These are phyloP conservation scores for Avena atlantica DNA, from an alignment of 176 grass and related monocot species.

Conservation along the genomic window DNA sequence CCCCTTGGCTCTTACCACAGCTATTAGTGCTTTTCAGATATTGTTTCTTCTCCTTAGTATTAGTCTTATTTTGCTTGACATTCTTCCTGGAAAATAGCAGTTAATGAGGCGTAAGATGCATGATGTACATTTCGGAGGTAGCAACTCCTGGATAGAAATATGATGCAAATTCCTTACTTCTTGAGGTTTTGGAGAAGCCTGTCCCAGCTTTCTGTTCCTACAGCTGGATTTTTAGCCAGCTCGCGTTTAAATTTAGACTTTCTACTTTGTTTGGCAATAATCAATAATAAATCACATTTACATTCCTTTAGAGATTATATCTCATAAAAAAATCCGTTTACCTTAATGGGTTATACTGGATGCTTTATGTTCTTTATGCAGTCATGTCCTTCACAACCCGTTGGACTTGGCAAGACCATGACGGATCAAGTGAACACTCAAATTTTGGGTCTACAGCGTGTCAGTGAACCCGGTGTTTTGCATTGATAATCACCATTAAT, in stretches of 20 bases:
- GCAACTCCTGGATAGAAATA: slow-evolving; percentile 10
- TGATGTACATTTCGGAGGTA: slow-evolving; percentile 8
- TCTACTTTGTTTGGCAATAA: slow-evolving; percentile 51
- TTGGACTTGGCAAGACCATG: slow-evolving; percentile 47
- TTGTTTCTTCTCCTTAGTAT: slow-evolving; percentile 95
- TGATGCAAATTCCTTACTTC: slow-evolving; percentile 67
- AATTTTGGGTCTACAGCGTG: too few relatives aligned
- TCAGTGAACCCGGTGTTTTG: too few relatives aligned
- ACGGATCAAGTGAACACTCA: too few relatives aligned
- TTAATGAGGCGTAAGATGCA: slow-evolving; percentile 4
- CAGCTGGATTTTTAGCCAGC: slow-evolving; percentile 83
- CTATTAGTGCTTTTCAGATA: slow-evolving; percentile 28
- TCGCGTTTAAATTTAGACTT: slow-evolving; percentile 90
- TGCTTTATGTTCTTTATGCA: slow-evolving; percentile 89
- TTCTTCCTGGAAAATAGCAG: slow-evolving; percentile 75
- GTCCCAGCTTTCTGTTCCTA: slow-evolving; percentile 94
- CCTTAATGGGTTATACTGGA: slow-evolving; percentile 98
- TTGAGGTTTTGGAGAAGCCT: slow-evolving; percentile 94
- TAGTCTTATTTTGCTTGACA: slow-evolving; percentile 89
- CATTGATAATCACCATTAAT: too few relatives aligned
- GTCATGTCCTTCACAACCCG: slow-evolving; percentile 69
- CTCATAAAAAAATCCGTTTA: slow-evolving; percentile 32
- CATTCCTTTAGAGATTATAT: slow-evolving; percentile 17
- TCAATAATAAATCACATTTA: slow-evolving; percentile 18
- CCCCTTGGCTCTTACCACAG: too few relatives aligned